Percentiles rank a stretch among this genome's conserved stretches.
Conservation (phyloP, 352 stramenopile species). For the Pythium volutum region DNA sequence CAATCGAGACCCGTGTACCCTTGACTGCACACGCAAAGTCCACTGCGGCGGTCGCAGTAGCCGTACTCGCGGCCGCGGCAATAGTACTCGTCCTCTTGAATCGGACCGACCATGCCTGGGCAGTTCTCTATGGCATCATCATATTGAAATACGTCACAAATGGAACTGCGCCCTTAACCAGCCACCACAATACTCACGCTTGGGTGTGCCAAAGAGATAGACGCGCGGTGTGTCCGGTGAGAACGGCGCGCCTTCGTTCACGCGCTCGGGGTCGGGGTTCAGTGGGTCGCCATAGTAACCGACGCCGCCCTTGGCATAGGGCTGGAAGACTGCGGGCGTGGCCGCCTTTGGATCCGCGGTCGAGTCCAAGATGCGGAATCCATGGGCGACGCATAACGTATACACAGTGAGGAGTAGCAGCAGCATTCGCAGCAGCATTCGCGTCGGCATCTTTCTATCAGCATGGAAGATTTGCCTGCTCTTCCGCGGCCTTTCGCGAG, state of each 20-base stretch:
- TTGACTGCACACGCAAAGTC: constrained; percentile 92
- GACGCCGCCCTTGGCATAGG: constrained; percentile 79
- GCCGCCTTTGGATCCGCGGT: constrained; percentile 27
- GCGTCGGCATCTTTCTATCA: no score
- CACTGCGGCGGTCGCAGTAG: constrained; percentile 92
- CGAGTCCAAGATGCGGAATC: constrained; percentile 42
- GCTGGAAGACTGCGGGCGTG: constrained; percentile 63
- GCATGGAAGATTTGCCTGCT: neutral
- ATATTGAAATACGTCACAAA: neutral
- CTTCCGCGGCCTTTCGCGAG: constrained; percentile 2
- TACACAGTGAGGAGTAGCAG: neutral
- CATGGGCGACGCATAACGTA: neutral
- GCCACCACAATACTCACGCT: constrained; percentile 29
- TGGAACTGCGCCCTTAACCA: neutral
- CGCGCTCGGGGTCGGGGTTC: constrained; percentile 54
- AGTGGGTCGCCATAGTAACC: constrained; percentile 80
- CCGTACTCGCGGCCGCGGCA: constrained; percentile 89
- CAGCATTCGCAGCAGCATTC: neutral
- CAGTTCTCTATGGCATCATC: constrained; percentile 46
- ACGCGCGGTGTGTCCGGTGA: constrained; percentile 66
- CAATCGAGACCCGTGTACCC: constrained; percentile 93
- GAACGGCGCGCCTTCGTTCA: constrained; percentile 86
- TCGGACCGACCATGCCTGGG: constrained; percentile 84
- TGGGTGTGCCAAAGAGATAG: constrained; percentile 36
- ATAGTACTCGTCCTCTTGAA: constrained; percentile 90